These are phyloP conservation scores for Apiotrichum veenhuisii DNA, from an alignment of 1,284 basidiomycete genomes.

Conservation along the genomic window DNA sequence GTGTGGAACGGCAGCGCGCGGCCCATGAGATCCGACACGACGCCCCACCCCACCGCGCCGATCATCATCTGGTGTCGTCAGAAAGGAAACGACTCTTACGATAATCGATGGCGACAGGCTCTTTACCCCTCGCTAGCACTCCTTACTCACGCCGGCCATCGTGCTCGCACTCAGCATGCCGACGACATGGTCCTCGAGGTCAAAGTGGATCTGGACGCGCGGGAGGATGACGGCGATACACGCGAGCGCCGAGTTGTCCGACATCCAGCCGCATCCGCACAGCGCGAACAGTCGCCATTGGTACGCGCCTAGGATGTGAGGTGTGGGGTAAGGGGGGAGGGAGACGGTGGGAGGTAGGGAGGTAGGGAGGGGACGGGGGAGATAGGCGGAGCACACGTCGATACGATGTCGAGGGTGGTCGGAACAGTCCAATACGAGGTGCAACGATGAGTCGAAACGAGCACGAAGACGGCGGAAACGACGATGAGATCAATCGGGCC, in stretches of 20 bases:
- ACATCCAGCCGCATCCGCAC: constrained; percentile 74
- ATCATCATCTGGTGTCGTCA: constrained; percentile 82
- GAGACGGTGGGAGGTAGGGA: neutral
- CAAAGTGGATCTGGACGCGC: constrained; percentile 81
- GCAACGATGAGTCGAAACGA: too few relatives aligned
- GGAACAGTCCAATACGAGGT: too few relatives aligned
- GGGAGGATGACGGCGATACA: constrained; percentile 78
- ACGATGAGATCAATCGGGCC: too few relatives aligned
- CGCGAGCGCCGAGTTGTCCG: constrained; percentile 48
- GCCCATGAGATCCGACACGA: constrained; percentile 78
- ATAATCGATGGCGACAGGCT: too few relatives aligned
- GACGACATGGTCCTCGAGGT: constrained; percentile 43
- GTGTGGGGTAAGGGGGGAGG: neutral
- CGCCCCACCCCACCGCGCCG: constrained; percentile 87
- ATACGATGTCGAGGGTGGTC: too few relatives aligned
- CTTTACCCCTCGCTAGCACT: neutral
- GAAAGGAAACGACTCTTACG: neutral
- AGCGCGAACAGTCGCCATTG: constrained; percentile 46
- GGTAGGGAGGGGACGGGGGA: too few relatives aligned
- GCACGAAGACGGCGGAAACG: too few relatives aligned
- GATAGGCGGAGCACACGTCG: too few relatives aligned
- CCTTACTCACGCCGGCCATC: constrained; percentile 56
- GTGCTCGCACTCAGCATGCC: constrained; percentile 33
- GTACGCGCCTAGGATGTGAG: constrained; percentile 27
- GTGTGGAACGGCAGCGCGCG: constrained; percentile 85